phyloP scores from a whole-genome alignment of 2,329 filamentous ascomycete species.

The Rutstroemia sp. region DNA sequence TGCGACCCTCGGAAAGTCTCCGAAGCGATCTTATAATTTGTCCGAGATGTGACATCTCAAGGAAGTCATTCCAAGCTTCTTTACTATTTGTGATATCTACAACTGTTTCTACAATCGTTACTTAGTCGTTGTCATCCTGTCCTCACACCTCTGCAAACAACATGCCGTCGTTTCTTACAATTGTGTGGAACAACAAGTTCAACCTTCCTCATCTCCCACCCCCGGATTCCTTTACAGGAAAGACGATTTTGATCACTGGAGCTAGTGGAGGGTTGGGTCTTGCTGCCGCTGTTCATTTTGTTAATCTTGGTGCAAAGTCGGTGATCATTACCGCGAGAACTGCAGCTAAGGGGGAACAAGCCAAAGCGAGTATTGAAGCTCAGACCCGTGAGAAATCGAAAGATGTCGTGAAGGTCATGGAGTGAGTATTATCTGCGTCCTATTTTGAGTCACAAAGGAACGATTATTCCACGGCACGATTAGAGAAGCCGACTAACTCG shows the following conservation, averaged over 20 bases:
- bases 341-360: conserved; percentile 30
- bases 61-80: too few relatives aligned
- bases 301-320: conserved; percentile 33
- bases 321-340: conserved; percentile 36
- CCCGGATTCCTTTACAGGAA: conserved; percentile 19
- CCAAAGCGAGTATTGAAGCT: conserved; percentile 32
- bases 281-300: conserved; percentile 34
- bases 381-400: conserved; percentile 16
- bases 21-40: conserved; percentile 1
- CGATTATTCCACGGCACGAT: too few relatives aligned
- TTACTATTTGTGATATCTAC: too few relatives aligned
- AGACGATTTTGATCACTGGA: conserved; percentile 35
- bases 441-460: neutral
- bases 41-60: neutral
- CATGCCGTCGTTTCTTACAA: neutral
- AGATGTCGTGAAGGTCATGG: conserved; percentile 16
- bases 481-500: neutral
- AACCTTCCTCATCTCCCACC: conserved; percentile 21
- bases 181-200: conserved; percentile 23
- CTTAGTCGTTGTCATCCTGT: too few relatives aligned
- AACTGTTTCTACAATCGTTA: too few relatives aligned
- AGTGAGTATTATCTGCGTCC: neutral
- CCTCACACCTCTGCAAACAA: neutral
- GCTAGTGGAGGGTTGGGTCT: conserved; percentile 36
- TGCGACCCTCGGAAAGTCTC: conserved; percentile 7